Evolutionary conservation across 73 alveolate species (phyloP).

Genomic region (Tetrahymena elliotti): DNA sequence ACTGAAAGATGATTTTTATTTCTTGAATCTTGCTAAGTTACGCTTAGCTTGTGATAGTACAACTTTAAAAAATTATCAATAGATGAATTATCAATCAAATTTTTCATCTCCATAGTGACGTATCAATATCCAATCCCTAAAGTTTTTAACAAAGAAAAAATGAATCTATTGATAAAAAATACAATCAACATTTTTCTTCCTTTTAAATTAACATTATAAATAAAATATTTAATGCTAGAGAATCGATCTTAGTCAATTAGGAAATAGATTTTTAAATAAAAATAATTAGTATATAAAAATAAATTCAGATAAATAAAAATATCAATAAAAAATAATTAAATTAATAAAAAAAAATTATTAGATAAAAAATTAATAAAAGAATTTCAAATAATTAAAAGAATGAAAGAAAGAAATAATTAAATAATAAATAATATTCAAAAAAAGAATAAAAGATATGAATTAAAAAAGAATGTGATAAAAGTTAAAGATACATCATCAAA

Average conservation of each 20-base stretch:
- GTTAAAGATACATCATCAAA: too few relatives aligned
- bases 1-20: not conserved
- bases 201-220: not conserved
- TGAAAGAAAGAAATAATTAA: too few relatives aligned
- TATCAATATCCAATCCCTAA: not conserved
- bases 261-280: not conserved
- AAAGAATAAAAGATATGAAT: too few relatives aligned
- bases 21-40: not conserved
- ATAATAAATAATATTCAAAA: too few relatives aligned
- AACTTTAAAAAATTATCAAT: not conserved
- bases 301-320: not conserved
- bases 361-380: too few relatives aligned
- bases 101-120: not conserved
- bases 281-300: not conserved
- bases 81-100: not conserved
- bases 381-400: too few relatives aligned
- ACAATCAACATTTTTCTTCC: not conserved
- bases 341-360: too few relatives aligned
- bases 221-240: not conserved
- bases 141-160: not conserved
- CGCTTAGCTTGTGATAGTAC: not conserved
- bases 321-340: too few relatives aligned
- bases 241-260: not conserved
- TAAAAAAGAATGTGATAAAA: too few relatives aligned
- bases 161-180: not conserved